Evolutionary conservation across 2,329 filamentous ascomycete species (phyloP).

Genomic region (Bisporella sp.): DNA sequence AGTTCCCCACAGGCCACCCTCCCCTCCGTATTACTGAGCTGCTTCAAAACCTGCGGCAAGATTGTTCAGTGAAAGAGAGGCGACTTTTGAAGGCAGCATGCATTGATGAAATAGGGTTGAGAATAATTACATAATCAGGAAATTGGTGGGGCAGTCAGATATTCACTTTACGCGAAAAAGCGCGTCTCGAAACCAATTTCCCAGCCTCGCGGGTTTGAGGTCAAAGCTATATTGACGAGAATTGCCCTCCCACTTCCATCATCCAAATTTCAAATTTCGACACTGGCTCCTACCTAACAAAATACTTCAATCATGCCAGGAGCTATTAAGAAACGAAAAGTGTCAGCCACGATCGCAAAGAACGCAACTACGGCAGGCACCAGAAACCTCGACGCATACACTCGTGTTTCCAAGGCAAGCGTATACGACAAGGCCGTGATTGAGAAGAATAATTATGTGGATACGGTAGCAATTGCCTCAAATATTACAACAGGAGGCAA

Average conservation of each 20-base stretch:
- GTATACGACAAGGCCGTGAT: constrained; percentile 24
- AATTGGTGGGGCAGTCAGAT: neutral
- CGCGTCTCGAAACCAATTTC: constrained; percentile 10
- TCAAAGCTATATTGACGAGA: constrained; percentile 5
- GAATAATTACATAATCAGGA: neutral
- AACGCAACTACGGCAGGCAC: constrained; percentile 18
- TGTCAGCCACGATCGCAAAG: constrained; percentile 10
- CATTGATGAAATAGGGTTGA: neutral
- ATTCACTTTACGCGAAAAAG: constrained; percentile 24
- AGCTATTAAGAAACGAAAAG: constrained; percentile 24
- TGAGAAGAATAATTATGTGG: constrained; percentile 24
- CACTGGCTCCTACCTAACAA: constrained; percentile 15
- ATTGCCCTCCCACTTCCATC: constrained; percentile 12
- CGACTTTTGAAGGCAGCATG: too few relatives aligned
- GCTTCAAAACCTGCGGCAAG: too few relatives aligned
- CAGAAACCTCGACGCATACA: constrained; percentile 33
- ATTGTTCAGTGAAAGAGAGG: too few relatives aligned
- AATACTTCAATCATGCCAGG: constrained; percentile 23
- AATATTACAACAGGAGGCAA: constrained; percentile 26
- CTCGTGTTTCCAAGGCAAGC: constrained; percentile 35
- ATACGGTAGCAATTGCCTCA: constrained; percentile 26
- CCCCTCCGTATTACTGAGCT: too few relatives aligned
- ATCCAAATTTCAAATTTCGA: constrained; percentile 13
- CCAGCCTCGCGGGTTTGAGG: constrained; percentile 12
- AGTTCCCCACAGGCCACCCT: too few relatives aligned